These are phyloP conservation scores for Coniochaeta sp. DNA, from an alignment of 2,329 filamentous ascomycete species.

Conservation along the genomic window DNA sequence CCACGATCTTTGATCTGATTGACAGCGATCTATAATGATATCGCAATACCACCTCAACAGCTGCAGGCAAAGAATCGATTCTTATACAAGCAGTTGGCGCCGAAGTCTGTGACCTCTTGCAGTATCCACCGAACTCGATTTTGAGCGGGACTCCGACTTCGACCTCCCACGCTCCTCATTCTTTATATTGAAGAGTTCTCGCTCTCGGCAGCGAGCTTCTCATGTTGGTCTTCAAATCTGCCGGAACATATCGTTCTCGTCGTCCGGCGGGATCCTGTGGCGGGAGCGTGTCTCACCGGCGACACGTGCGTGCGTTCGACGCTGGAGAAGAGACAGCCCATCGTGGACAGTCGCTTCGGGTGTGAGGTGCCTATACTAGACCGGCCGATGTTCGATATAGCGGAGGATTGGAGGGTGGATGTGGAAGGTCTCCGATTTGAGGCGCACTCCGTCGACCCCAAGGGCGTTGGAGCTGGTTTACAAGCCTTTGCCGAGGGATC, in stretches of 20 bases:
- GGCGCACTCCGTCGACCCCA: neutral
- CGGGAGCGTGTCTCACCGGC: constrained; percentile 19
- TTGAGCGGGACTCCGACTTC: neutral
- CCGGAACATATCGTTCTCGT: too few species aligned
- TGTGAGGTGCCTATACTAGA: neutral
- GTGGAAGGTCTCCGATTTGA: neutral
- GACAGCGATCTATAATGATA: neutral
- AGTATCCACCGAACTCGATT: neutral
- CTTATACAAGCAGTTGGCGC: neutral
- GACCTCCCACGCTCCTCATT: neutral
- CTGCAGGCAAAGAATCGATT: too few species aligned
- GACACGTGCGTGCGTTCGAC: constrained; percentile 21
- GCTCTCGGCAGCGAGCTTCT: too few species aligned
- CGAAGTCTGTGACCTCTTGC: neutral
- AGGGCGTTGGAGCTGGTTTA: constrained; percentile 15
- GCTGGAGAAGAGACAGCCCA: neutral
- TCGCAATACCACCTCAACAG: too few species aligned
- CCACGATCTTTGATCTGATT: neutral
- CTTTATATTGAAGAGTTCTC: too few species aligned
- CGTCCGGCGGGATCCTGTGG: constrained; percentile 8
- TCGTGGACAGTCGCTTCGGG: neutral
- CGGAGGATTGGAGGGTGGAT: constrained; percentile 17
- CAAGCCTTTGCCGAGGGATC: constrained; percentile 22
- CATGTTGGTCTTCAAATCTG: too few species aligned
- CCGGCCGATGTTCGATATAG: constrained; percentile 18